These are phyloP conservation scores for Teratosphaeria gauchensis DNA, from an alignment of 2,329 filamentous ascomycete genomes.

Conservation along the genomic window DNA sequence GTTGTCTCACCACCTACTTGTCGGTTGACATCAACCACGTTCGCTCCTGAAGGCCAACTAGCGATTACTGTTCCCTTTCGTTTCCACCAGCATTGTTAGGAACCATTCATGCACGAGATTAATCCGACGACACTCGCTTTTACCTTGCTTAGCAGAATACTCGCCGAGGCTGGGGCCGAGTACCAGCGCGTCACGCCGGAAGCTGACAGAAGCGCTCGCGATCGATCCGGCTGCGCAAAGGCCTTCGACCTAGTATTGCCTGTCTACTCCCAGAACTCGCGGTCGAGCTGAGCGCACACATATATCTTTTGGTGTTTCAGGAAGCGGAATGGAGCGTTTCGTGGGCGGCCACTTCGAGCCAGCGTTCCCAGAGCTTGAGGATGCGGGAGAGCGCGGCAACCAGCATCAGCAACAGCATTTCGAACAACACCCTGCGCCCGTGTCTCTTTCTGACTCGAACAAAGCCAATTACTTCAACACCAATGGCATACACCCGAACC, in stretches of 20 bases:
- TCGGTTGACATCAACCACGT: neutral
- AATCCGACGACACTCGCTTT: neutral
- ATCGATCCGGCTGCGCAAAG: neutral
- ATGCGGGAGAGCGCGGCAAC: conserved; percentile 1
- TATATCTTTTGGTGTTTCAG: neutral
- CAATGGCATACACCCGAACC: conserved; percentile 13
- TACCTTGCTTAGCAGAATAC: neutral
- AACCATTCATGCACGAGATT: neutral
- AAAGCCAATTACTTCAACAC: conserved; percentile 9
- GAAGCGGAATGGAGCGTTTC: conserved; percentile 2
- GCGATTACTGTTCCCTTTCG: neutral
- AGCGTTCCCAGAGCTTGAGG: conserved; percentile 1
- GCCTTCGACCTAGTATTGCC: neutral
- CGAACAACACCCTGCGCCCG: neutral
- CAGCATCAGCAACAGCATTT: neutral
- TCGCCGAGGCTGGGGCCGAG: neutral
- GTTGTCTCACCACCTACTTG: neutral
- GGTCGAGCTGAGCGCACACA: neutral
- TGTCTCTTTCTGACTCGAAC: conserved; percentile 7
- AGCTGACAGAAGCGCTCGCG: neutral
- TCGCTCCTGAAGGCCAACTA: neutral
- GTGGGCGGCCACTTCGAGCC: neutral
- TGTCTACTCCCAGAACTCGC: neutral
- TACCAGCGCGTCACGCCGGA: neutral
- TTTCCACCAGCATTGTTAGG: neutral